A percentile compares a stretch with the other conserved stretches of the same genome.
phyloP scores from a whole-genome alignment of 257 asterid genomes.

The Nicotiana attenuata region DNA sequence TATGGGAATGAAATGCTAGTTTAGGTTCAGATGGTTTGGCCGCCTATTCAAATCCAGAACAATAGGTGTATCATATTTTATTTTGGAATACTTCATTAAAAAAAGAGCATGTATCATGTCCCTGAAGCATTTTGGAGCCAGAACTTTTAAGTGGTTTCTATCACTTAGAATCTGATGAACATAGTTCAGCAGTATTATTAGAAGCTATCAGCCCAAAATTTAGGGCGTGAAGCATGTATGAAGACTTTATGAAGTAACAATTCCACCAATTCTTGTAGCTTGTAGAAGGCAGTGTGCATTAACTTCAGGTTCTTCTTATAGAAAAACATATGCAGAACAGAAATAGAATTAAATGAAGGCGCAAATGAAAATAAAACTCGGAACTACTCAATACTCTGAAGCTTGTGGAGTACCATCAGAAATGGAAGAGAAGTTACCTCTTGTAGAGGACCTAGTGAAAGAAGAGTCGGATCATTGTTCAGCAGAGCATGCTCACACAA shows the following conservation, averaged over 20 bases:
- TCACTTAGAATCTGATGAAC: not conserved
- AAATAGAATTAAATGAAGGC: not conserved
- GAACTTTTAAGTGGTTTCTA: not conserved
- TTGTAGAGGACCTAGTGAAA: slow-evolving; percentile 63
- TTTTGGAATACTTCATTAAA: not conserved
- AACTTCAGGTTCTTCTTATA: not conserved
- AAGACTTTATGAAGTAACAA: not conserved
- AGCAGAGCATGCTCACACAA: slow-evolving; percentile 64
- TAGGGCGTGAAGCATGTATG: not conserved
- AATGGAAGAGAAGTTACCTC: slow-evolving; percentile 46
- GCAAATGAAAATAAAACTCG: not conserved
- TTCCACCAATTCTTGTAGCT: not conserved
- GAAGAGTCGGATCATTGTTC: slow-evolving; percentile 38
- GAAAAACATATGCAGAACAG: not conserved
- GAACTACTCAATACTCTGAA: not conserved
- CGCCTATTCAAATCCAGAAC: not conserved
- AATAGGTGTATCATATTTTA: not conserved
- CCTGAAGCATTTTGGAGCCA: slow-evolving; percentile 5
- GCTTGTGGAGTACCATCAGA: not conserved
- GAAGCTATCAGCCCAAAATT: not conserved
- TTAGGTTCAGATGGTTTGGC: not conserved
- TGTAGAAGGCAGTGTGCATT: not conserved
- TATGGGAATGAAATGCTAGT: not conserved
- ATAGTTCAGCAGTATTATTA: not conserved
- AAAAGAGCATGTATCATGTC: not conserved